Percentiles rank a stretch among this genome's conserved stretches.
Evolutionary conservation across 352 stramenopile species (phyloP).

Genomic region (Globisporangium nagaii): DNA sequence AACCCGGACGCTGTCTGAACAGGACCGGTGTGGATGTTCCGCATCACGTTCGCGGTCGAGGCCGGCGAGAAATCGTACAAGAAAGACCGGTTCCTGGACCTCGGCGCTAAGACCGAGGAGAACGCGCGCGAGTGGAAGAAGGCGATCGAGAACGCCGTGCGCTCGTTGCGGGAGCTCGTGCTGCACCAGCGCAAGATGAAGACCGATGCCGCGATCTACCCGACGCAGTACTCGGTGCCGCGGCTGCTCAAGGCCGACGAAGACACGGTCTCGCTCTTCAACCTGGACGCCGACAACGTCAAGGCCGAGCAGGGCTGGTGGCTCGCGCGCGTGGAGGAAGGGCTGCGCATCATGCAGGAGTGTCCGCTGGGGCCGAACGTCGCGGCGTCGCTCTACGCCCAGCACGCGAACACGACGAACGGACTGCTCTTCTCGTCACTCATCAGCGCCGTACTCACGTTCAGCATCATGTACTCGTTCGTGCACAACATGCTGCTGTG

Average conservation of each 20-base stretch:
- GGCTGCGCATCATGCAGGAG: constrained; percentile 82
- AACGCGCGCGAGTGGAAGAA: constrained; percentile 76
- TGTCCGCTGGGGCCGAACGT: constrained; percentile 77
- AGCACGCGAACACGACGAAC: constrained; percentile 75
- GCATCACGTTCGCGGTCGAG: constrained; percentile 81
- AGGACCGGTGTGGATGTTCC: constrained; percentile 84
- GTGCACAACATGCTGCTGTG: constrained; percentile 77
- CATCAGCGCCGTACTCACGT: constrained; percentile 63
- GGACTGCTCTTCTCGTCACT: constrained; percentile 60
- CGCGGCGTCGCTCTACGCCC: constrained; percentile 70
- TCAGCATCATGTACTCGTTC: constrained; percentile 87
- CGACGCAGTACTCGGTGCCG: constrained; percentile 54
- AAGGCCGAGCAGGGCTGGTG: constrained; percentile 84
- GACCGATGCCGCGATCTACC: constrained; percentile 69
- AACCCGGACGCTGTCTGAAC: no score
- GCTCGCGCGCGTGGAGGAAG: constrained; percentile 76
- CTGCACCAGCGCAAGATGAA: constrained; percentile 72
- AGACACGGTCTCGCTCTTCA: constrained; percentile 82
- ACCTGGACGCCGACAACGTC: constrained; percentile 79
- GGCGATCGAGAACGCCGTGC: constrained; percentile 73
- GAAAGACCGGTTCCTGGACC: constrained; percentile 84
- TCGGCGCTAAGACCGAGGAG: constrained; percentile 83
- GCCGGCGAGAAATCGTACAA: constrained; percentile 81
- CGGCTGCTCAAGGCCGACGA: constrained; percentile 74
- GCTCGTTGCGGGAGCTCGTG: constrained; percentile 66